These are phyloP conservation scores for Solanum chacoense DNA, from an alignment of 305 asterid genomes.

Conservation along the genomic window DNA sequence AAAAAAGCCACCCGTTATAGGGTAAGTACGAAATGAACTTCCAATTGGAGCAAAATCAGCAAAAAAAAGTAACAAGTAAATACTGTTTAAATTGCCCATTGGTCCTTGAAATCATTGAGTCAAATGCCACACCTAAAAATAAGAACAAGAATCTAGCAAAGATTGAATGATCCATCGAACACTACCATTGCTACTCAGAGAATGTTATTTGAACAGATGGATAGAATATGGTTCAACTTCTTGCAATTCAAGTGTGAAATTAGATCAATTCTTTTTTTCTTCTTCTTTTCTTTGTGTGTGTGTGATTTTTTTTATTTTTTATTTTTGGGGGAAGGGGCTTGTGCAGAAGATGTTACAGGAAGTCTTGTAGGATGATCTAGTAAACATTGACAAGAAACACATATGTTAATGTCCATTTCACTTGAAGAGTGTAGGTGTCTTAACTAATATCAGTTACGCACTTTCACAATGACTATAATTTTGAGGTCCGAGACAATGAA, in stretches of 20 bases:
- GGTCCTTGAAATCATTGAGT: neutral
- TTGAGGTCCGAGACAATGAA: constrained; percentile 16
- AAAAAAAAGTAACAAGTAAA: neutral
- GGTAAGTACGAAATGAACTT: neutral
- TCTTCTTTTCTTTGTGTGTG: neutral
- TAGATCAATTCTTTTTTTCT: neutral
- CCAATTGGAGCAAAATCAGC: neutral
- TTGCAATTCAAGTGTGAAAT: neutral
- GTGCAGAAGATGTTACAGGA: neutral
- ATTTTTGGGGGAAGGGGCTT: neutral
- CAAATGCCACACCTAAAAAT: neutral
- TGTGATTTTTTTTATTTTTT: neutral
- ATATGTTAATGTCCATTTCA: neutral
- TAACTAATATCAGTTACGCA: neutral
- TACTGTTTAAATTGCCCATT: neutral
- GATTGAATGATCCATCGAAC: neutral
- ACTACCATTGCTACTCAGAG: neutral
- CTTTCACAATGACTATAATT: neutral
- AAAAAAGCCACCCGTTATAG: constrained; percentile 1
- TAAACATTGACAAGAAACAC: neutral
- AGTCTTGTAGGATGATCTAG: neutral
- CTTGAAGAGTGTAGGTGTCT: neutral
- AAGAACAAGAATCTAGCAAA: neutral
- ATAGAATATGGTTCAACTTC: neutral
- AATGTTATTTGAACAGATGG: neutral